Evolutionary conservation across 441 rosid genomes (phyloP), one percentile per base, ranked within the genome.

Genomic region (Aquilaria agallochum): DNA sequence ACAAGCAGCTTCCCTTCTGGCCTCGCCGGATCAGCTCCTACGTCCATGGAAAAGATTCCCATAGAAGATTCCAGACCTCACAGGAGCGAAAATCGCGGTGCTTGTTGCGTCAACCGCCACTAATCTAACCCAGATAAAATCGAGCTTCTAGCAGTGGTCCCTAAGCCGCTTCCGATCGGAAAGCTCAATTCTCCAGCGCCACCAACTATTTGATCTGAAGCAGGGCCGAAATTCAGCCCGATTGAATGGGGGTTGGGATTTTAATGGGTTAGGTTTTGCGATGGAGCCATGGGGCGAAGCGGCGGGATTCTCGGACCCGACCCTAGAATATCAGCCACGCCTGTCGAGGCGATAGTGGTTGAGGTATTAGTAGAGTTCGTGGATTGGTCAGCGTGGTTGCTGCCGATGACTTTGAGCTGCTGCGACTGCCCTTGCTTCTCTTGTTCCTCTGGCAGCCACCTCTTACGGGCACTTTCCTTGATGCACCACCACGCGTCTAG

Each of bases 401-500:
- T 3, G 61, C 77, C 0, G 85, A 78, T 11, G 86, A 76, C 31
- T 82, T 78, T 8, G 85, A 80, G 76, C 71, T 53, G 70, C 75
- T 76, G 42, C 5, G 42, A 45, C 78, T 80, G 32, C 82, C 83
- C 72, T 90, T 93, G 74, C 76, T 77, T 72, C 93, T 81, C 72
- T 36, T 84, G 86, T 93, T 90, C 76, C 98, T 83, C 71, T 96
- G 50, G 73, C 88, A 89, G 2, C 98, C 98, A 11, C 98, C 98
- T 0, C 97, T 97, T 0, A 93, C 95, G 0, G 98, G 98, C 56
- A 93, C 96, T 55, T 67, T 94, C 30, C 97, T 78, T 13, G 90
- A 72, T 56, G 98, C 88, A 12, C 97, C 97, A 0, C 97, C 97
- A 72, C 95, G 76, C 10, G 98, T 94, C 98, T 97, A 94, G 85